phyloP scores from a whole-genome alignment of 306 rosid species.

The Vigna radiata region DNA sequence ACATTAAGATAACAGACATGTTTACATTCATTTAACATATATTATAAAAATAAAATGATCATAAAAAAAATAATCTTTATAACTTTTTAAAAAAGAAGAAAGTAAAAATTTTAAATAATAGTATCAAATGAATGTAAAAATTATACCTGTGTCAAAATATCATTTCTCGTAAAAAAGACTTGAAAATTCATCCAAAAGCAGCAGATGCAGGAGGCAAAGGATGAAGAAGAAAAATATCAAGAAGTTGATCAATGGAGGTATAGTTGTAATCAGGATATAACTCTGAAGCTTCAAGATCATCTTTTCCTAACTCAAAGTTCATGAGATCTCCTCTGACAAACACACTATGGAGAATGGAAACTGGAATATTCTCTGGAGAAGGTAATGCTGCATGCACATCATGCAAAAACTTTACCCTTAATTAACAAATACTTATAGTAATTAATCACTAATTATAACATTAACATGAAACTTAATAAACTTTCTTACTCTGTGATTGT shows the following conservation, averaged over 20 bases:
- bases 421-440: no score
- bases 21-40: no score
- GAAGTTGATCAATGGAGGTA: conserved; percentile 49
- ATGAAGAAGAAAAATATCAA: conserved; percentile 50
- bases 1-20: no score
- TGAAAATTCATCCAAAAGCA: conserved; percentile 41
- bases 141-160: no score
- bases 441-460: no score
- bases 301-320: conserved; percentile 45
- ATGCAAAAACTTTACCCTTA: neutral
- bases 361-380: conserved; percentile 40
- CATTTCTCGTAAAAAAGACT: no score
- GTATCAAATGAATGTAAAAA: no score
- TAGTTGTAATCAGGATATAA: conserved; percentile 47
- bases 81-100: no score
- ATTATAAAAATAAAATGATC: no score
- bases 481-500: conserved; percentile 45
- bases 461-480: neutral
- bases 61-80: no score
- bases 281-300: conserved; percentile 49
- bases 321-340: conserved; percentile 49
- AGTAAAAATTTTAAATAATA: no score
- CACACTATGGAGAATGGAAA: conserved; percentile 48
- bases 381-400: conserved; percentile 39
- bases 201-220: conserved; percentile 46